Evolutionary conservation across 331 rosid genomes (phyloP), one percentile per base, ranked within the genome.

Genomic region (Rhamnella rubrinervis): DNA sequence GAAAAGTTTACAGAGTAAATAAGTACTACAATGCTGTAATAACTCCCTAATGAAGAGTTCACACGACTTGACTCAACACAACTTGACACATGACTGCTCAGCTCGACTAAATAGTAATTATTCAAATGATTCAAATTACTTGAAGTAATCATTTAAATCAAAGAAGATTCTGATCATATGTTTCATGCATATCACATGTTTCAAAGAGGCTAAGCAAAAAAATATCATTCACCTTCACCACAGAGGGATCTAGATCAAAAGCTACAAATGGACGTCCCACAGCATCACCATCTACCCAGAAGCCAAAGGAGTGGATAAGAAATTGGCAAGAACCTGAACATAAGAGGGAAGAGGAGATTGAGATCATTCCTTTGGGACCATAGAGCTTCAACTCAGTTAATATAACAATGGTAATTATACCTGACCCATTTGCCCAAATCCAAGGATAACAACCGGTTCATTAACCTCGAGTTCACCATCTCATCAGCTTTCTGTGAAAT

Each of bases 351-450:
- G 61, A 38, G 18, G 65, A 69, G 57, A 65, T 72, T 66, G 35
- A 51, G n/a, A 60, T 18, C 51, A 59, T 51, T 50, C 58, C 39
- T 39, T 8, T 46, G 12, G 73, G 68, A 75, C 46, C 7, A n/a
- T 56, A 63, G 59, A 62, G 16, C 18, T 39, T 41, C 38, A 35
- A 49, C 51, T 26, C 62, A 62, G 55, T 40, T 10, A 58, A 63
- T 67, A 74, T 55, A 6, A 0, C 19, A 70, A 68, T 40, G 55
- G 40, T 53, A 60, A 55, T 59, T 31, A 55, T 82, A 95, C 99
- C 99, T 95, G 99, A 57, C 93, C 97, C 95, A 87, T 95, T 80
- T 91, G 93, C 52, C 99, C 99, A 83, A 95, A 95, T 80, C 99
- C 99, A 86, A 95, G 91, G 77, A 91, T 83, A 59, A 95, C 89